These are phyloP conservation scores for Rubia yunnanensis DNA, from an alignment of 257 asterid species.

Conservation along the genomic window DNA sequence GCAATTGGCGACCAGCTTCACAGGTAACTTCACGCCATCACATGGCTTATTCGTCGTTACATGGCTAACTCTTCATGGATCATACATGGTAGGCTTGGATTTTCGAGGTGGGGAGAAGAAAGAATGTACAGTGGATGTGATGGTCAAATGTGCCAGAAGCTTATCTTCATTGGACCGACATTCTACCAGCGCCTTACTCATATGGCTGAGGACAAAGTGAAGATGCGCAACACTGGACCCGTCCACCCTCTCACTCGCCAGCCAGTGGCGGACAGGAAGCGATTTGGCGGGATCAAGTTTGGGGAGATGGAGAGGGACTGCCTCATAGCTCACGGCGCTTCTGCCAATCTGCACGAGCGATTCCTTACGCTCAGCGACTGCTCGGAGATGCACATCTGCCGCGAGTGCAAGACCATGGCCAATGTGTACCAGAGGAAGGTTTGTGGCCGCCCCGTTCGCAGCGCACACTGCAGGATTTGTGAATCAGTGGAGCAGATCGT, in stretches of 20 bases:
- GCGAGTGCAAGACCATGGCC: constrained; percentile 70
- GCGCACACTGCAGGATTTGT: constrained; percentile 79
- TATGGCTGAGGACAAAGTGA: constrained; percentile 96
- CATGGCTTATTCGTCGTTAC: background rate
- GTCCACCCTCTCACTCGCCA: constrained; percentile 97
- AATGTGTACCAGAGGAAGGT: constrained; percentile 63
- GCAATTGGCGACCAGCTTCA: constrained; percentile 72
- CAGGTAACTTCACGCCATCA: constrained; percentile 33
- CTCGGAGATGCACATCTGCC: constrained; percentile 76
- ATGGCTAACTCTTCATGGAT: background rate
- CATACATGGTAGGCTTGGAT: constrained; percentile 54
- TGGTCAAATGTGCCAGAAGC: constrained; percentile 56
- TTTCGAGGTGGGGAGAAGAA: constrained; percentile 81
- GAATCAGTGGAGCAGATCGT: constrained; percentile 69
- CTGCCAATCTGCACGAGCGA: constrained; percentile 78
- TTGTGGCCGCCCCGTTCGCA: constrained; percentile 53
- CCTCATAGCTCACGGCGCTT: constrained; percentile 89
- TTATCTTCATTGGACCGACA: constrained; percentile 86
- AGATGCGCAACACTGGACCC: constrained; percentile 78
- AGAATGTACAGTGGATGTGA: constrained; percentile 74
- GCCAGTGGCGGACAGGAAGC: constrained; percentile 92
- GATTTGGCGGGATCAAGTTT: constrained; percentile 84
- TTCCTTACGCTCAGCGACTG: constrained; percentile 89
- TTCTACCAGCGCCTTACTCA: constrained; percentile 87
- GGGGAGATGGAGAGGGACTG: constrained; percentile 98